Evolutionary conservation across 1,139 yeast genomes (phyloP), one percentile per base, ranked within the genome.

Genomic region (Taphrina flavorubra): DNA sequence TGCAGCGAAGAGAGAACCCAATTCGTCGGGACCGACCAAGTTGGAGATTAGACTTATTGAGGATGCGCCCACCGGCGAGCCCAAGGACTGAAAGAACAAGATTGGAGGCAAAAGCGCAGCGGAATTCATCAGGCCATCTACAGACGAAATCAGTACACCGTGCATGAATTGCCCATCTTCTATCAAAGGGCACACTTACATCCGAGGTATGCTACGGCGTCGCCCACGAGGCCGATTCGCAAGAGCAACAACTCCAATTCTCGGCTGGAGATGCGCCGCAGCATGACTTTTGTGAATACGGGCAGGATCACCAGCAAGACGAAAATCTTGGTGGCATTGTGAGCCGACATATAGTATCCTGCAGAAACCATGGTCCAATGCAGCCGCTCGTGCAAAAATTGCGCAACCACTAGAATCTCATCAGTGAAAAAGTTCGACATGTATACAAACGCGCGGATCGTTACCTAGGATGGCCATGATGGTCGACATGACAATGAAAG

Each of bases 1-100:
- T 6, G 62, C 62, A 8, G 62, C 62, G 14, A 58, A 58, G 16
- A 58, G 10, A 10, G 51, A 44, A 3, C 53, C 62, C 20, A 58
- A 7, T 18, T 58, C 62, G 6, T 42, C 51, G 1, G 40, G 14
- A 1, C 34, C 40, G 47, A 58, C 62, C 39, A 58, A 31, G 13
- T 44, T 58, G 13, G 62, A 58, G 25, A 42, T n/a, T 31, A 58
- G 37, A 31, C 34, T 42, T 11, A 14, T 42, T 25, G 46, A 39
- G n/a, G 62, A 25, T 6, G 62, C 42, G 8, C 36, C 13, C 46
- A 37, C 13, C 16, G 60, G 49, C 14, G 60, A 34, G 6, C 44
- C 60, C 13, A 56, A 13, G 14, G 47, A 39, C 20, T 56, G 60
- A 7, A 56, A 16, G 47, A 56, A 18, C 10, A 56, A 34, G 10